Conservation (phyloP, 495 filamentous ascomycete genomes). For the Symbiotaphrina buchneri region DNA sequence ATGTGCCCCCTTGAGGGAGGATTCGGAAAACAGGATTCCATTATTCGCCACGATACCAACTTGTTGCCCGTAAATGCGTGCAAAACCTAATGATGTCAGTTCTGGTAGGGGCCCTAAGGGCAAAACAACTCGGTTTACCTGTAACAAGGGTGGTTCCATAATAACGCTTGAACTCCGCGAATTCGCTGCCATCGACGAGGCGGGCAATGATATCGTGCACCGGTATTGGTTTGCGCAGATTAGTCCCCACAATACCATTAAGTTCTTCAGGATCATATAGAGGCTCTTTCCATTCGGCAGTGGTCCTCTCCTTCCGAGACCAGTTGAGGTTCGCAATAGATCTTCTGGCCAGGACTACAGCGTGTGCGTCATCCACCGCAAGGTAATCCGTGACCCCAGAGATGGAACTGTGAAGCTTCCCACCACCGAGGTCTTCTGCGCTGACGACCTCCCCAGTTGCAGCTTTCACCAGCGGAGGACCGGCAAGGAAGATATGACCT, state of each 20-base stretch:
- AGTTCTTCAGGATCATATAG: constrained; percentile 67
- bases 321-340: constrained; percentile 80
- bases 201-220: constrained; percentile 84
- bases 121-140: constrained; percentile 6
- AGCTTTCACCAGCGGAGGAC: constrained; percentile 87
- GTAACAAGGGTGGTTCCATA: constrained; percentile 86
- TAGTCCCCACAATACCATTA: constrained; percentile 70
- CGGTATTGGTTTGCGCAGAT: constrained; percentile 62
- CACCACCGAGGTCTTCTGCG: constrained; percentile 84
- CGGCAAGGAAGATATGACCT: constrained; percentile 90
- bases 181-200: constrained; percentile 76
- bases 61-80: constrained; percentile 68
- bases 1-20: constrained; percentile 82
- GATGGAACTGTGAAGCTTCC: constrained; percentile 72
- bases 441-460: constrained; percentile 87
- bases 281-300: constrained; percentile 31
- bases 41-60: constrained; percentile 95
- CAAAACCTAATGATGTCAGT: constrained; percentile 36
- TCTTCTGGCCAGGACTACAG: constrained; percentile 64
- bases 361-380: constrained; percentile 85
- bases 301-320: constrained; percentile 15
- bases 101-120: not conserved
- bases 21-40: constrained; percentile 87
- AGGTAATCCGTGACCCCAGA: constrained; percentile 95
- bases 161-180: constrained; percentile 85